These are phyloP conservation scores for Ophiostoma ulmi DNA, from an alignment of 2,329 filamentous ascomycete genomes.

Conservation along the genomic window DNA sequence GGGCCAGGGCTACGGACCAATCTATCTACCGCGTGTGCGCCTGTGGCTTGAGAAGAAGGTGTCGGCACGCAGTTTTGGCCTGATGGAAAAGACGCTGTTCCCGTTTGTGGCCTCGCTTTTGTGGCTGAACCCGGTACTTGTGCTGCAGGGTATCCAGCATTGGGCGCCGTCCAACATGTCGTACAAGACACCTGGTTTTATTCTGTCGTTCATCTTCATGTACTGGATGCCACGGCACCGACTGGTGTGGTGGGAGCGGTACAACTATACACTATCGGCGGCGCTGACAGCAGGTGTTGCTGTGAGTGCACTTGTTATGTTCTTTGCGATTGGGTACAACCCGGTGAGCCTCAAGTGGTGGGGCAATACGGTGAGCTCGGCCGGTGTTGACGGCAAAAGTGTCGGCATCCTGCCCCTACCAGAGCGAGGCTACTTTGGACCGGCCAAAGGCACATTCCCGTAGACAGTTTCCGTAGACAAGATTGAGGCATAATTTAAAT, in stretches of 20 bases:
- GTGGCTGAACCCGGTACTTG: constrained; percentile 61
- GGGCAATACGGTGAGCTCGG: constrained; percentile 37
- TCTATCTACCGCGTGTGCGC: constrained; percentile 35
- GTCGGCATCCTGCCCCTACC: constrained; percentile 33
- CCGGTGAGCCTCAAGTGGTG: constrained; percentile 40
- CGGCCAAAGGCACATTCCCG: constrained; percentile 25
- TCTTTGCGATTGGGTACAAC: constrained; percentile 54
- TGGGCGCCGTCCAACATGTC: constrained; percentile 66
- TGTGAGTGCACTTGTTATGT: constrained; percentile 63
- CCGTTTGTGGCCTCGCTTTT: constrained; percentile 60
- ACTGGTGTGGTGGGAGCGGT: constrained; percentile 70
- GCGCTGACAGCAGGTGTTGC: constrained; percentile 65
- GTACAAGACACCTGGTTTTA: constrained; percentile 65
- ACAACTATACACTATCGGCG: constrained; percentile 70
- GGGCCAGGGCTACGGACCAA: constrained; percentile 35
- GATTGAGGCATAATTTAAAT: not conserved
- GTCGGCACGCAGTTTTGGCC: constrained; percentile 32
- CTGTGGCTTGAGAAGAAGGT: constrained; percentile 34
- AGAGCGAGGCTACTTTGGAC: constrained; percentile 35
- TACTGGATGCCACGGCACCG: constrained; percentile 59
- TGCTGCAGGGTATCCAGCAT: constrained; percentile 59
- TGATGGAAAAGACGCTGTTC: constrained; percentile 51
- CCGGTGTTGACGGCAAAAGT: constrained; percentile 33
- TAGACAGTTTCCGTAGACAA: constrained; percentile 15
- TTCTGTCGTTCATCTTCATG: constrained; percentile 64